phyloP scores from a whole-genome alignment of 2,329 filamentous ascomycete species.

The Paraphaeosphaeria minitans region DNA sequence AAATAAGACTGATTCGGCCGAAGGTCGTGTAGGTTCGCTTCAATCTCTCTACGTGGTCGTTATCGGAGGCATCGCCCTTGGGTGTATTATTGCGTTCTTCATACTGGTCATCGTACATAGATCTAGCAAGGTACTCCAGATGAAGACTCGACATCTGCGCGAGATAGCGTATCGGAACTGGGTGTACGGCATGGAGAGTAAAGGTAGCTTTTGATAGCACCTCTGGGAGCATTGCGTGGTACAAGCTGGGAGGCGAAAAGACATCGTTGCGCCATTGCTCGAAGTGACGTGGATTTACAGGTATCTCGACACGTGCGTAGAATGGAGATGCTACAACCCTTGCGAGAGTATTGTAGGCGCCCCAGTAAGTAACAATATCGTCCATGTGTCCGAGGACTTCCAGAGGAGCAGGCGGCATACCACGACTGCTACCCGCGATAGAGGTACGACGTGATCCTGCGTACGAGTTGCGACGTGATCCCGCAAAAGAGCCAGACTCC shows the following conservation, averaged over 20 bases:
- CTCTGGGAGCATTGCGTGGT: neutral
- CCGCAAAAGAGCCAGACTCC: neutral
- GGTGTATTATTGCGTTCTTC: neutral
- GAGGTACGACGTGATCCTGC: no score
- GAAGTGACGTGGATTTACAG: slow-evolving; percentile 1
- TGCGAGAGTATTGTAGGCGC: neutral
- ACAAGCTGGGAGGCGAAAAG: neutral
- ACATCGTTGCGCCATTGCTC: slow-evolving; percentile 6
- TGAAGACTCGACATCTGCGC: neutral
- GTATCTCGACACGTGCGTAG: neutral
- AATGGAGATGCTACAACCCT: neutral
- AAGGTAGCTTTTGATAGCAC: neutral
- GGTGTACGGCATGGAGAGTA: neutral
- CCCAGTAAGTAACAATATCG: slow-evolving; percentile 4
- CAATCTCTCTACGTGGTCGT: neutral
- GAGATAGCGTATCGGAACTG: slow-evolving; percentile 4
- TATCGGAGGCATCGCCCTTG: neutral
- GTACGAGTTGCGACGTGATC: no score
- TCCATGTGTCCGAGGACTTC: neutral
- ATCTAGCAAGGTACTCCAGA: neutral
- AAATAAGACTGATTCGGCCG: neutral
- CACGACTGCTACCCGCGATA: no score
- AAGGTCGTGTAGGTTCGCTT: neutral
- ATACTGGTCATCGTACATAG: neutral
- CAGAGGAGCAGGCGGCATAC: neutral